Evolutionary conservation across 2,329 filamentous ascomycete species (phyloP), one percentile per base, ranked within the genome.

Genomic region (Trichoderma oligosporum): DNA sequence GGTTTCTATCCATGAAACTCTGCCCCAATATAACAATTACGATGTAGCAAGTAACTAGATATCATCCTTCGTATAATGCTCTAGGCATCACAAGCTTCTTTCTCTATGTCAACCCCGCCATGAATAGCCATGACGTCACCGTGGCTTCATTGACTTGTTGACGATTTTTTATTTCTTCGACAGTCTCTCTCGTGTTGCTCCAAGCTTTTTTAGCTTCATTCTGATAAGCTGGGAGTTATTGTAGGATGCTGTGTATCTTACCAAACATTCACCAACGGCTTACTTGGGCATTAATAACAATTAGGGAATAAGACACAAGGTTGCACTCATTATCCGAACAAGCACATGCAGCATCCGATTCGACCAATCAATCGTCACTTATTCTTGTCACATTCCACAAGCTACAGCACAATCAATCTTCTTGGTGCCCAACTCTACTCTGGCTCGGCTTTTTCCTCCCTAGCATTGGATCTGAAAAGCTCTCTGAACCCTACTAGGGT

Each of bases 61-160:
- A n/a, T n/a, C n/a, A n/a, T n/a, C n/a, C n/a, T n/a, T n/a, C n/a
- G n/a, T n/a, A n/a, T n/a, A n/a, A n/a, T n/a, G n/a, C n/a, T n/a
- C n/a, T n/a, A n/a, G n/a, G n/a, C n/a, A n/a, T n/a, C n/a, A n/a
- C n/a, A 42, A 54, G 36, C 51, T 44, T 20, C 31, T n/a, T 22
- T 11, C 14, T 46, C 24, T n/a, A n/a, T 14, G 7, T 11, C 39
- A 39, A 41, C 52, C 52, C 52, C 52, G 52, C 52, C 31, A 39
- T 29, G 29, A 29, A 16, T 31, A 31, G 33, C 24, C 35, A 33
- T 56, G 52, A 56, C 52, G 52, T 56, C 52, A 56, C 52, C 5
- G 35, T 31, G 9, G 31, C 31, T 9, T 38, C n/a, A 7, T 31
- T 31, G 27, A 31, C 27, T 6, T 11, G 6, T 31, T 31, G 27